These are phyloP conservation scores for Triticum turgidum DNA, from an alignment of 176 grass and related monocot species.

Conservation along the genomic window DNA sequence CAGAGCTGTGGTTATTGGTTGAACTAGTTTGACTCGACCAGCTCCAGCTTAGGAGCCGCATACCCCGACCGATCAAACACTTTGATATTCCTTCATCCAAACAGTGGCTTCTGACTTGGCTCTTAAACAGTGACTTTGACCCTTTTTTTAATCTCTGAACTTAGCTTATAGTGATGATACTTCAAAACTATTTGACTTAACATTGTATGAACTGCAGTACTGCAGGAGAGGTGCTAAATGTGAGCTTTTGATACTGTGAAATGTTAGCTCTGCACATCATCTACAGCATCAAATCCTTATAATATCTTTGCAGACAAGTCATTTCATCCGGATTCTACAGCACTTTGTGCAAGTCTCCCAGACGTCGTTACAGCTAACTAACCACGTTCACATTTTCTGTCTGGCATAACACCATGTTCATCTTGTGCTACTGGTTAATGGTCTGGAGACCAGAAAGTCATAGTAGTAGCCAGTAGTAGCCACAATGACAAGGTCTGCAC, in stretches of 20 bases:
- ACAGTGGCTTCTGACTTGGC: neutral
- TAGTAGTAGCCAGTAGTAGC: too few relatives aligned
- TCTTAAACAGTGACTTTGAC: constrained; percentile 20
- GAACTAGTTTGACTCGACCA: neutral
- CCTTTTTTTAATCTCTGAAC: neutral
- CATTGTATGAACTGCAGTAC: neutral
- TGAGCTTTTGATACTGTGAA: neutral
- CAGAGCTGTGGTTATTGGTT: neutral
- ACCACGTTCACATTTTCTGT: neutral
- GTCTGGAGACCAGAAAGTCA: neutral
- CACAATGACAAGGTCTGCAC: neutral
- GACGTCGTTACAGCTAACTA: neutral
- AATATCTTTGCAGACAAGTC: neutral
- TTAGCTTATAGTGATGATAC: neutral
- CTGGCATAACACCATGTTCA: neutral
- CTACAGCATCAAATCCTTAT: neutral
- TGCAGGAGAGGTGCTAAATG: neutral
- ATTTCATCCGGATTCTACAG: neutral
- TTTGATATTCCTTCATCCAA: constrained; percentile 4
- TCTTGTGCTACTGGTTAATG: neutral
- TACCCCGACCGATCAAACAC: neutral
- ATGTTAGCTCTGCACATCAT: neutral
- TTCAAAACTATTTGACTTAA: constrained; percentile 43
- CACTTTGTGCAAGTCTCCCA: neutral
- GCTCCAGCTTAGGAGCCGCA: neutral